Conservation (phyloP, 768 basidiomycete genomes). For the Rhodotorula taiwanensis region DNA sequence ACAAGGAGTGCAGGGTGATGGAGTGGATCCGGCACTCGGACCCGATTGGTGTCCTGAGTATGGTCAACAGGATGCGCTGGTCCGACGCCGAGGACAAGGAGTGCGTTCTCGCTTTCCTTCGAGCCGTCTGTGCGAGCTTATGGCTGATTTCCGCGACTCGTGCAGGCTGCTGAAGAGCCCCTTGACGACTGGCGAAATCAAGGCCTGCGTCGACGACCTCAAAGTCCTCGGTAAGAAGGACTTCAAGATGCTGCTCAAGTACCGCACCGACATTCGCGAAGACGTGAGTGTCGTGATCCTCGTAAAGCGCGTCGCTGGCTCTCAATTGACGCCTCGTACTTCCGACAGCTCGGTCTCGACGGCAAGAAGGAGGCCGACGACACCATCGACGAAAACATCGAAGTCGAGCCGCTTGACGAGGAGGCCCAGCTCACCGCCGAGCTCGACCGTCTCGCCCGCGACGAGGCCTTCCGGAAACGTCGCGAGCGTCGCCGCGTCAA, state of each 20-base stretch:
- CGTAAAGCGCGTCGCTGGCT: no score
- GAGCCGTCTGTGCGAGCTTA: not conserved
- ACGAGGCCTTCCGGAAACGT: constrained; percentile 64
- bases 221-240: constrained; percentile 97
- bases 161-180: constrained; percentile 59
- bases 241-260: constrained; percentile 86
- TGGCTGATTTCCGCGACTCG: not conserved
- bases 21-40: constrained; percentile 66
- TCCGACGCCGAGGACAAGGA: constrained; percentile 73
- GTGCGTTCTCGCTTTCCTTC: constrained; percentile 47
- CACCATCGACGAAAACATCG: constrained; percentile 61
- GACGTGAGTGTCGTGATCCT: constrained; percentile 57
- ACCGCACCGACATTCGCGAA: constrained; percentile 78
- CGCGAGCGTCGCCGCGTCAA: constrained; percentile 77
- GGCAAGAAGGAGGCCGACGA: constrained; percentile 65
- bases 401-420: constrained; percentile 56
- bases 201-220: constrained; percentile 77
- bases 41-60: constrained; percentile 70
- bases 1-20: constrained; percentile 61
- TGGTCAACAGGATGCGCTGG: constrained; percentile 70
- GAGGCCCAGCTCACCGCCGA: constrained; percentile 73
- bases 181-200: constrained; percentile 70
- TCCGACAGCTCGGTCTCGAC: constrained; percentile 70
- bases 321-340: no score
- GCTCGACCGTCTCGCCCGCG: constrained; percentile 76